These are phyloP conservation scores for Paralagenidium karlingii DNA, from an alignment of 352 stramenopile species.

Conservation along the genomic window DNA sequence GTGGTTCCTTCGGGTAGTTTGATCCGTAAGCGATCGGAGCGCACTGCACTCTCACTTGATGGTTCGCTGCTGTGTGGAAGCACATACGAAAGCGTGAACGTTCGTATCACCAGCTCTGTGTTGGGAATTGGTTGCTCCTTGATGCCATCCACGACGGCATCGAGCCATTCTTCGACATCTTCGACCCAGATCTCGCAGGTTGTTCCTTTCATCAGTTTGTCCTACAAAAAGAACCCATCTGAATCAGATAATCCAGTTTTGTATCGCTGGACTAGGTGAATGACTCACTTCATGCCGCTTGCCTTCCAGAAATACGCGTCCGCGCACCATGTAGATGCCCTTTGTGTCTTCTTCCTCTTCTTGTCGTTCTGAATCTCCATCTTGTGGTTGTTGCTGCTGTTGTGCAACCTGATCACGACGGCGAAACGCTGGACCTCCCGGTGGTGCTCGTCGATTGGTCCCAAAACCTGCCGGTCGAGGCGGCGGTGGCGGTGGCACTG, in stretches of 20 bases:
- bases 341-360: conserved; percentile 36
- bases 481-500: too few relatives aligned
- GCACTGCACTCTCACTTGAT: conserved; percentile 33
- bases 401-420: too few relatives aligned
- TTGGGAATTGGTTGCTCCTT: conserved; percentile 50
- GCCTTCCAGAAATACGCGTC: conserved; percentile 68
- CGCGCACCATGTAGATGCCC: conserved; percentile 53
- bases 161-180: conserved; percentile 54
- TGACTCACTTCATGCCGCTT: conserved; percentile 44
- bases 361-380: conserved; percentile 6
- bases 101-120: conserved; percentile 41
- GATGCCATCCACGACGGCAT: conserved; percentile 53
- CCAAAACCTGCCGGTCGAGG: too few relatives aligned
- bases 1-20: conserved; percentile 44
- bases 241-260: not conserved
- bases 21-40: conserved; percentile 50
- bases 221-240: conserved; percentile 1
- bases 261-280: not conserved
- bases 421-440: too few relatives aligned
- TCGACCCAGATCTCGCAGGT: conserved; percentile 77
- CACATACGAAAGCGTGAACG: conserved; percentile 60
- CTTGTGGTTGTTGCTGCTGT: not conserved
- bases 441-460: too few relatives aligned
- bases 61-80: conserved; percentile 15
- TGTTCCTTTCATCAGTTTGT: conserved; percentile 47